Evolutionary conservation across 345 rosid genomes (phyloP), one percentile per base, ranked within the genome.

Genomic region (Salix arbutifolia): DNA sequence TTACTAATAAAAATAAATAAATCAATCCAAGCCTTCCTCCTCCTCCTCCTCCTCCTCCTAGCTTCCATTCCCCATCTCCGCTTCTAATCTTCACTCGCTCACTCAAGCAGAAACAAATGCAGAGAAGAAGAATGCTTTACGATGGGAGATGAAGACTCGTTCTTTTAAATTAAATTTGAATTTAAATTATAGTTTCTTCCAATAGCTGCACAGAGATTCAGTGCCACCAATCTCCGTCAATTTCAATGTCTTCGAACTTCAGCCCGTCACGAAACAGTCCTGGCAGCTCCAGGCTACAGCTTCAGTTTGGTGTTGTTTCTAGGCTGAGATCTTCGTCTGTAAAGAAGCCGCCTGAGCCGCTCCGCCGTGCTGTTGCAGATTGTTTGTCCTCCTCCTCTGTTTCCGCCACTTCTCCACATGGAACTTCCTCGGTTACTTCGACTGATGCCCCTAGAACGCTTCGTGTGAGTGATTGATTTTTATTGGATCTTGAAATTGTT

Each of bases 391-490:
- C 70, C 87, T 94, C 53, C 70, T 83, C 92, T 0, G 87, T 91
- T 26, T 79, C 88, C 12, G 80, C 85, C 62, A 74, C 76, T 77
- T 86, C 91, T 35, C 92, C 89, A 82, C 89, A 86, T 61, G 92
- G 90, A 18, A 85, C 79, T 78, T 86, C 93, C 44, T 84, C 91
- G 37, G 66, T 81, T 33, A 85, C 87, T 61, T 79, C 88, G 26
- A 86, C 87, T 58, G 99, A 96, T 77, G 96, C 99, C 80, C 91
- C 91, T n/a, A 89, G 99, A 85, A 96, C 92, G 71, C 98, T 96
- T 65, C 86, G 96, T 84, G 99, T 96, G 77, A 80, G 94, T 89
- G 65, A 21, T 77, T 76, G 65, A 53, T 71, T 76, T 64, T 81
- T 71, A 76, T 72, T 80, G 74, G 91, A 84, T 87, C 90, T 83